Percentiles rank a stretch among this genome's conserved stretches.
Evolutionary conservation across 2,329 filamentous ascomycete species (phyloP).

Genomic region (Fusarium globosum): DNA sequence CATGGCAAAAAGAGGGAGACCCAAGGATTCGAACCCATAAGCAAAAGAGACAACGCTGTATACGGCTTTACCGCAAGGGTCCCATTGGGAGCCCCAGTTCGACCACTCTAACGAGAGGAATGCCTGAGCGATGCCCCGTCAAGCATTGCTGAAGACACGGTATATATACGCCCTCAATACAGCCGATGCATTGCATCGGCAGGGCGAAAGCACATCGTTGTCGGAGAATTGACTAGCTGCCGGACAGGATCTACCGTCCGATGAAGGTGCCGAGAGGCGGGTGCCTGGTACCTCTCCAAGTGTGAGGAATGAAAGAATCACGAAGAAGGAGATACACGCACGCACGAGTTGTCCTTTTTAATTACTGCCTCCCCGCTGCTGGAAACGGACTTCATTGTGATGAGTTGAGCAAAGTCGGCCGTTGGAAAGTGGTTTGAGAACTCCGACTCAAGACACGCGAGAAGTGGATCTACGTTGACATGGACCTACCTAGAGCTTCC

Average conservation of each 20-base stretch:
- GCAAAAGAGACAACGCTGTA: neutral
- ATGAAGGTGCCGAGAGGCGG: fast-evolving
- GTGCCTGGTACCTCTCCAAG: neutral
- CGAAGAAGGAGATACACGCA: neutral
- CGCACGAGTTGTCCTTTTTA: neutral
- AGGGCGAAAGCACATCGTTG: neutral
- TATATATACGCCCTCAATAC: no score
- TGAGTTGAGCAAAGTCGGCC: neutral
- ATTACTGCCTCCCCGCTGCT: neutral
- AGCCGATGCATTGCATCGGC: fast-evolving
- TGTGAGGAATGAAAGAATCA: neutral
- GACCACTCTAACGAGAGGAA: neutral
- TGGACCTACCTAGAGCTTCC: neutral
- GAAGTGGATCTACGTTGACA: no score
- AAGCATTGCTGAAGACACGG: fast-evolving
- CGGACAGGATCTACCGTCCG: no score
- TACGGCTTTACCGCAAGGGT: no score
- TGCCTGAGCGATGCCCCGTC: neutral
- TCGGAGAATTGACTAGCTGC: neutral
- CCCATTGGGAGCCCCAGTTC: neutral
- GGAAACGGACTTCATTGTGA: neutral
- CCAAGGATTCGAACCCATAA: fast-evolving
- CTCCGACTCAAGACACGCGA: neutral
- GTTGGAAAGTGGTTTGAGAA: neutral
- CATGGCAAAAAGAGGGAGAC: neutral